phyloP scores from a whole-genome alignment of 1,284 basidiomycete genomes.

The Coniferiporia weirii region DNA sequence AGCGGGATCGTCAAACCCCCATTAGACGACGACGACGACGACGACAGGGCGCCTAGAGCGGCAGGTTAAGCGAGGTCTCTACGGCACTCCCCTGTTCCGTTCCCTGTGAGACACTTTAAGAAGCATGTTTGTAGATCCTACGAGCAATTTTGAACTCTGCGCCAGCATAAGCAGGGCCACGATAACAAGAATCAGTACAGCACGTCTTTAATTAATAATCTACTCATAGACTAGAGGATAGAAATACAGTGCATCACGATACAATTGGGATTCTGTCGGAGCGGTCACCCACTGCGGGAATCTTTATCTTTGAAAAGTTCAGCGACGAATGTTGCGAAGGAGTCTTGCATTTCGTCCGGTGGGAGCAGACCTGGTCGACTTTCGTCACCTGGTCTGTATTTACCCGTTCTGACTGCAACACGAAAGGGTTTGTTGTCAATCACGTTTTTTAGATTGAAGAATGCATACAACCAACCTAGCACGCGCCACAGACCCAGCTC shows the following conservation, averaged over 20 bases:
- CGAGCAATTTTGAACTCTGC: too few relatives aligned
- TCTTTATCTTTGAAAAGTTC: constrained; percentile 27
- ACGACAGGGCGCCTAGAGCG: constrained; percentile 14
- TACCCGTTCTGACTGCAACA: constrained; percentile 52
- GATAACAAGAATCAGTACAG: too few relatives aligned
- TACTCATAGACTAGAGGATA: background rate
- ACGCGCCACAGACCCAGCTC: constrained; percentile 58
- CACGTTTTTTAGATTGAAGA: constrained; percentile 9
- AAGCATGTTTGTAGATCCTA: too few relatives aligned
- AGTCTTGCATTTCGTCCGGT: constrained; percentile 49
- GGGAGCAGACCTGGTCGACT: constrained; percentile 30
- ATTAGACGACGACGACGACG: constrained; percentile 33
- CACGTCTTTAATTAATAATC: background rate
- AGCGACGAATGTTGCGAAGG: constrained; percentile 52
- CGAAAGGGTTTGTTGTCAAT: constrained; percentile 1
- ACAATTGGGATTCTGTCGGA: background rate
- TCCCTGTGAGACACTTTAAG: too few relatives aligned
- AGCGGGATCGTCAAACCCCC: constrained; percentile 53
- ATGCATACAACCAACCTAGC: constrained; percentile 41
- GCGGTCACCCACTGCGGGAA: background rate
- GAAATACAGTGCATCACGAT: background rate
- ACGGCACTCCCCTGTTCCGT: too few relatives aligned
- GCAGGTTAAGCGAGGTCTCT: background rate
- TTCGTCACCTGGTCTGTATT: constrained; percentile 59
- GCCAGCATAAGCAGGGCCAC: too few relatives aligned